Evolutionary conservation across 306 rosid species (phyloP).

Genomic region (Medicago ruthenica): DNA sequence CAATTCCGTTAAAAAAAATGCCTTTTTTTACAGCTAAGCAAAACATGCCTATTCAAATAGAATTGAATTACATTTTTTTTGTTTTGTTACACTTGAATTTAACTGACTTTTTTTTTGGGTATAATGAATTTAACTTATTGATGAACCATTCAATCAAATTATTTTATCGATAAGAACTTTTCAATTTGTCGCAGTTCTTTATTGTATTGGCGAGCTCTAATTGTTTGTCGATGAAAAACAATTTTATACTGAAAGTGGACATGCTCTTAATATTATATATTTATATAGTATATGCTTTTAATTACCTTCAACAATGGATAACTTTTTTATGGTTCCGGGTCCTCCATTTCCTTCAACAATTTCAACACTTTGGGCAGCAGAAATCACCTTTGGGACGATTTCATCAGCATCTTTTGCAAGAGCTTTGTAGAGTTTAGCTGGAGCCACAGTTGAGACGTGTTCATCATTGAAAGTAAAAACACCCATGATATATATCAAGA

Average conservation of each 20-base stretch:
- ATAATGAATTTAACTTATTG: too few relatives aligned
- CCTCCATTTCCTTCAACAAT: constrained; percentile 55
- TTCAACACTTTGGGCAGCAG: constrained; percentile 30
- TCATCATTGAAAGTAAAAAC: constrained; percentile 41
- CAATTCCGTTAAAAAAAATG: too few relatives aligned
- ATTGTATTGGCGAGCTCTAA: too few relatives aligned
- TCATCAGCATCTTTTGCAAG: constrained; percentile 34
- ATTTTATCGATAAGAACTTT: not conserved
- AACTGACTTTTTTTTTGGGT: too few relatives aligned
- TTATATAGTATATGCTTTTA: not conserved
- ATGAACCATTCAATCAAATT: not conserved
- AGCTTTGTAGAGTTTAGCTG: constrained; percentile 49
- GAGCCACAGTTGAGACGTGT: constrained; percentile 25
- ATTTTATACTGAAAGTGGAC: too few relatives aligned
- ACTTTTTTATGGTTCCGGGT: constrained; percentile 51
- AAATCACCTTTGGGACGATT: constrained; percentile 42
- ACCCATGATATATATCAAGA: constrained; percentile 42
- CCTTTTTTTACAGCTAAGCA: too few relatives aligned
- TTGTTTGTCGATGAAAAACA: too few relatives aligned
- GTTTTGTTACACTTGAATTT: too few relatives aligned
- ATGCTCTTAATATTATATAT: too few relatives aligned
- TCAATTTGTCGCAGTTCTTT: too few relatives aligned
- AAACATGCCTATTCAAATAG: not conserved
- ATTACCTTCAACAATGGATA: constrained; percentile 16
- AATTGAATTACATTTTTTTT: too few relatives aligned